Evolutionary conservation across 2,329 filamentous ascomycete species (phyloP), one percentile per base, ranked within the genome.

Genomic region (Diplodia intermedia): DNA sequence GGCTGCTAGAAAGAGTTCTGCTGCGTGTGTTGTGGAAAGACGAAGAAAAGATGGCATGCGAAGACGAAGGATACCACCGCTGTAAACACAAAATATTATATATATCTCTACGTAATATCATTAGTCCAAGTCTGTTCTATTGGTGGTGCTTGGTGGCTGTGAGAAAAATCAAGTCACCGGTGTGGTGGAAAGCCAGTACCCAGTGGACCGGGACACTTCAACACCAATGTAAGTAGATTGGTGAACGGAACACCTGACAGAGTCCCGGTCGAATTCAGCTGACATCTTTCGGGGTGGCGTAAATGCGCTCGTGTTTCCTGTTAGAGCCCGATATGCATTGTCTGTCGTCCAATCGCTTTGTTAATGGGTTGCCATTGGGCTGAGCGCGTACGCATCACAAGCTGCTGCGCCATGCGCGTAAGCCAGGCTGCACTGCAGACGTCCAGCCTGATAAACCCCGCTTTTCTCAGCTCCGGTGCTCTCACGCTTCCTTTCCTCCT

Each of bases 391-490:
- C 15, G 26, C 15, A 31, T 18, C 12, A 29, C 26, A 15, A 54
- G 26, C 26, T n/a, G 52, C 52, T 54, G 52, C 50, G 23, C 50
- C 50, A 53, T 53, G 50, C 50, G 26, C 14, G 52, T 54, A 54
- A 54, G 52, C 52, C 26, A 29, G 52, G 12, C 5, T 31, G 14
- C 26, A 26, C 52, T 18, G 52, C 6, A 31, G 2, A 8, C 29
- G 2, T 33, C 9, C 5, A 29, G 52, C 26, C 26, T 53, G 3
- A 9, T 18, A 43, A 15, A 23, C 50, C 23, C 49, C 49, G 2
- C n/a, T n/a, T 50, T 8, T 23, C 7, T 11, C 26, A 15, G 26
- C 23, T 18, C 15, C 11, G 12, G 14, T 9, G 38, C 14, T 54
- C 26, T 33, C 26, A 18, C 52, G 8, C 52, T 18, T 29, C 26